A percentile compares a stretch with the other conserved stretches of the same genome.
phyloP scores from a whole-genome alignment of 192 early-diverging fungal genomes.

The Coemansia sp. region DNA sequence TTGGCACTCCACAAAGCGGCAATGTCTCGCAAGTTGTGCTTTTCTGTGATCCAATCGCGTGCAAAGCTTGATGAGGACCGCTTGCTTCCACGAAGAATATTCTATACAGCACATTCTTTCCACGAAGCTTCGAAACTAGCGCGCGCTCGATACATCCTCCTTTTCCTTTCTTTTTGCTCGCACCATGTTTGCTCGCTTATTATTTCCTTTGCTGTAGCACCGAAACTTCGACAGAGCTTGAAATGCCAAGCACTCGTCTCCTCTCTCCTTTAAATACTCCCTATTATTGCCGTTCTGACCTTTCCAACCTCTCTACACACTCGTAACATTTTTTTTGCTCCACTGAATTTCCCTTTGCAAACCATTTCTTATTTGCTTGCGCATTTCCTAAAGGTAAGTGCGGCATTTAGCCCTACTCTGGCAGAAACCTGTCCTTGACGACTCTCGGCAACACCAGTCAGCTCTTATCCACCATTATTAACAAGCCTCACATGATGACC shows the following conservation, averaged over 20 bases:
- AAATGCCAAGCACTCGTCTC: constrained; percentile 3
- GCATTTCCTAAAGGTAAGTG: constrained; percentile 1
- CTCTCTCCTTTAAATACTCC: neutral
- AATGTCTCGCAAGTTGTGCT: neutral
- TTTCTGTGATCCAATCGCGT: constrained; percentile 3
- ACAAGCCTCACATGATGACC: constrained; percentile 1
- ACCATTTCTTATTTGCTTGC: neutral
- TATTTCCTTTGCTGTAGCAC: neutral
- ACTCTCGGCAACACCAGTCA: neutral
- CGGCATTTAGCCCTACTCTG: neutral
- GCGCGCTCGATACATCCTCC: neutral
- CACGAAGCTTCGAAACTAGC: neutral
- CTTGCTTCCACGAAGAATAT: constrained; percentile 18
- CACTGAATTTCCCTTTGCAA: neutral
- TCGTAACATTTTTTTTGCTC: neutral
- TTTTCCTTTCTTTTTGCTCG: neutral
- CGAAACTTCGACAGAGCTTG: constrained; percentile 10
- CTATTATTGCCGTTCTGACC: neutral
- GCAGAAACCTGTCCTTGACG: neutral
- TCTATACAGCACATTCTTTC: constrained; percentile 18
- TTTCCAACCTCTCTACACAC: neutral
- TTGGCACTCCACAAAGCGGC: neutral
- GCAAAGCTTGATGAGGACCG: constrained; percentile 5
- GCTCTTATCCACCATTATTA: constrained; percentile 3
- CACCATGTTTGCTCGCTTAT: neutral